Base-by-base conservation (phyloP, 495 filamentous ascomycete species). In the Penicillium tannophilum region DNA sequence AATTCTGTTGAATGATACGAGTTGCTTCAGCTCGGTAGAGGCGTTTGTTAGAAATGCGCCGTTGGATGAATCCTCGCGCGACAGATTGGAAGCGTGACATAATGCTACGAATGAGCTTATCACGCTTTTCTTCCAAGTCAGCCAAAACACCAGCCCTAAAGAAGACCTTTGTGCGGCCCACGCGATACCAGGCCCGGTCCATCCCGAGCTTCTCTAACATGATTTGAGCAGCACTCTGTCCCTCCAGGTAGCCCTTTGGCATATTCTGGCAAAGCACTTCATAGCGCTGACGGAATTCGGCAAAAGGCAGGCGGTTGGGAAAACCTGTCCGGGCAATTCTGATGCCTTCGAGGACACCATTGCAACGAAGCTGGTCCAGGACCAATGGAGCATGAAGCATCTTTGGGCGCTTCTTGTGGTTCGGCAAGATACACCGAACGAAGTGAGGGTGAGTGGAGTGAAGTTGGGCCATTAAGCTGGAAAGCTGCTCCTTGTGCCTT, bases 371-470 rank as follows among this genome's bases (percentile, higher is more conserved):
- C 70, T 99, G 95, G 66, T 99, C 95, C 17, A 99, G 77, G 2
- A 99, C 95, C 6, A 98, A 81, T 2, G 90, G 86, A 1, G 90
- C 90, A 64, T 89, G 88, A 65, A 97, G 86, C 71, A 91, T 89
- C 75, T 97, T 98, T 2, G 95, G 91, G n/a, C 88, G 83, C 72
- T 99, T 99, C 75, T 93, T 96, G 79, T 99, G 94, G 67, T 99
- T 99, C 14, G 95, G 95, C 49, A 99, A 85, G 59, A 99, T 99
- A 66, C 95, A 99, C 24, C 95, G 88, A 3, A 98, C 95, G 67
- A 99, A 99, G 73, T 99, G 95, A 43, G 95, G 95, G 71, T 99
- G 95, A 4, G 95, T 99, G 0, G 89, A 92, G 67, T 98, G 87
- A 16, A 99, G 84, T 66, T 97, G 92, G n/a, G 81, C 82, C 95